Evolutionary conservation across 768 basidiomycete genomes (phyloP).

Genomic region (Termitomyces sp.): DNA sequence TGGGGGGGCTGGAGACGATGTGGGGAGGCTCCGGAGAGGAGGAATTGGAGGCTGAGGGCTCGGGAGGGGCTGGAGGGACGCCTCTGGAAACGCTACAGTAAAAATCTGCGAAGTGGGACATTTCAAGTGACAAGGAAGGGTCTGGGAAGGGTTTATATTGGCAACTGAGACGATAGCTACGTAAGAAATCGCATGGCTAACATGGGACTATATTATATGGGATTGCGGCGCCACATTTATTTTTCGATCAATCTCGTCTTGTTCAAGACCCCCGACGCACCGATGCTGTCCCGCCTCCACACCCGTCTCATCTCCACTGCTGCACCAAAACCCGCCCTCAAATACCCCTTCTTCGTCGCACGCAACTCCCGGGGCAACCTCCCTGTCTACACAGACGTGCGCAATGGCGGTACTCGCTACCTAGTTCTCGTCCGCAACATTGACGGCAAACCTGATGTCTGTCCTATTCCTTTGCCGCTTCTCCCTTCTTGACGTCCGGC

Average conservation of each 20-base stretch:
- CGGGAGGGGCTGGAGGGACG: neutral
- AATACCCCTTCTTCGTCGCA: conserved; percentile 52
- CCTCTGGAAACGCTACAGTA: neutral
- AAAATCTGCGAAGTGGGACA: conserved; percentile 16
- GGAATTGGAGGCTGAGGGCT: conserved; percentile 25
- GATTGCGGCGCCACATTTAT: conserved; percentile 16
- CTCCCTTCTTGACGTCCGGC: conserved; percentile 12
- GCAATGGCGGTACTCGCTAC: conserved; percentile 59
- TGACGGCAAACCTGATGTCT: conserved; percentile 57
- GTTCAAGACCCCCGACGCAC: neutral
- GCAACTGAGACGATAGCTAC: conserved; percentile 16
- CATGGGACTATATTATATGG: conserved; percentile 1
- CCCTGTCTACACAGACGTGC: conserved; percentile 74
- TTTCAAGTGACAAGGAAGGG: conserved; percentile 17
- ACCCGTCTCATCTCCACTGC: conserved; percentile 7
- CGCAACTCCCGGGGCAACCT: conserved; percentile 65
- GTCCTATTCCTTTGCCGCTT: conserved; percentile 19
- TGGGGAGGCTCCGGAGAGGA: conserved; percentile 31
- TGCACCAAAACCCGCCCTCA: neutral
- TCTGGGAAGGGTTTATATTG: conserved; percentile 23
- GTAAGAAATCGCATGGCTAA: conserved; percentile 17
- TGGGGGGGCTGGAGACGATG: conserved; percentile 60
- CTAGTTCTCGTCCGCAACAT: conserved; percentile 63
- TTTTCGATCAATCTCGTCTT: conserved; percentile 9
- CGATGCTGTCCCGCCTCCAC: conserved; percentile 9